Evolutionary conservation across 495 filamentous ascomycete genomes (phyloP).

Genomic region (Lepraria neglecta): DNA sequence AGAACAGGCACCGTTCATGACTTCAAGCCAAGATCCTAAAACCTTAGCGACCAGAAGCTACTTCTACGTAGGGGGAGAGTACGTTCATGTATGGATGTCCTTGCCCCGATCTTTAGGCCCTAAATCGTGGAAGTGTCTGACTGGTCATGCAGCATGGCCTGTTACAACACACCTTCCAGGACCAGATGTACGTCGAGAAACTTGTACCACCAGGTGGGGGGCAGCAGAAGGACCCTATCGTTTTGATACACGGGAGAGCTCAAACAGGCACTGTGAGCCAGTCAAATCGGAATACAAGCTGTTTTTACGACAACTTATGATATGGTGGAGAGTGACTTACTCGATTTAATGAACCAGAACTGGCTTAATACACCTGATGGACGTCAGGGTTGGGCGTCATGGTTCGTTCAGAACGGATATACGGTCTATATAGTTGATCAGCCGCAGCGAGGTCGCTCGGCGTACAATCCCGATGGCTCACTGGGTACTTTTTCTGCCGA

Average conservation of each 20-base stretch:
- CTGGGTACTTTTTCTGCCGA: too few species aligned
- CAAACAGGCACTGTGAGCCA: neutral
- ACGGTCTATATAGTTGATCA: conserved; percentile 42
- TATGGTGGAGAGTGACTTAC: neutral
- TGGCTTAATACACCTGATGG: conserved; percentile 49
- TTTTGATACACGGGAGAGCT: neutral
- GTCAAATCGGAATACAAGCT: neutral
- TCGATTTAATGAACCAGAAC: conserved; percentile 30
- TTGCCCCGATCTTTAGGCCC: too few species aligned
- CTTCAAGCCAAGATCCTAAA: too few species aligned
- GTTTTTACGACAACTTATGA: neutral
- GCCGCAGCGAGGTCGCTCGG: conserved; percentile 39
- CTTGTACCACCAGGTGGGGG: neutral
- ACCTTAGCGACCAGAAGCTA: too few species aligned
- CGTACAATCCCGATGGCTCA: too few species aligned
- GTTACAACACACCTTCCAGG: too few species aligned
- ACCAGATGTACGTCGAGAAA: neutral
- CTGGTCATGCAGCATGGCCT: too few species aligned
- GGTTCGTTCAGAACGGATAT: conserved; percentile 44
- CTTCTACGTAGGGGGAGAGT: too few species aligned
- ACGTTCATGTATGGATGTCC: too few species aligned
- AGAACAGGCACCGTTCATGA: too few species aligned
- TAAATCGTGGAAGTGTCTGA: too few species aligned
- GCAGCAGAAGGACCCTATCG: neutral
- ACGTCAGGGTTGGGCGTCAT: conserved; percentile 46